Conservation (phyloP, 1,284 basidiomycete genomes). For the Ceratobasidium sp. region DNA sequence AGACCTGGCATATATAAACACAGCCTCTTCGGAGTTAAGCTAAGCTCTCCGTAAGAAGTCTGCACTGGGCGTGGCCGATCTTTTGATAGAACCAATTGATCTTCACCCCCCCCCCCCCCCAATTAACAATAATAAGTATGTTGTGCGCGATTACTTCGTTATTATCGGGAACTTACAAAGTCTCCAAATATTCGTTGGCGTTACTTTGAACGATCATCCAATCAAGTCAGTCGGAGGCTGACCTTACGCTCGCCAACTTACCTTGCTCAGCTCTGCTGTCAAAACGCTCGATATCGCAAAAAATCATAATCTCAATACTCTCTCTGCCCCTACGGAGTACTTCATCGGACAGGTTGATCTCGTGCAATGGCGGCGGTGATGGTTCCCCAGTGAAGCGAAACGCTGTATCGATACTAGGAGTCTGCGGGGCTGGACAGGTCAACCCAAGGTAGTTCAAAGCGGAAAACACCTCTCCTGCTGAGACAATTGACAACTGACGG, state of each 20-base stretch:
- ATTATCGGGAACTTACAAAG: not conserved
- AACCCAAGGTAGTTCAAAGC: not conserved
- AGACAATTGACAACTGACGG: not conserved
- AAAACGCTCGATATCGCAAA: not conserved
- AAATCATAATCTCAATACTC: not conserved
- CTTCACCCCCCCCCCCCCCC: too few relatives aligned
- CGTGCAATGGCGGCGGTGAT: not conserved
- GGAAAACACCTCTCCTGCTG: not conserved
- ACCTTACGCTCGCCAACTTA: not conserved
- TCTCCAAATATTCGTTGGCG: not conserved
- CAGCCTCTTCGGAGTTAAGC: not conserved
- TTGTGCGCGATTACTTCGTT: not conserved
- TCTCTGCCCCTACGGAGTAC: not conserved
- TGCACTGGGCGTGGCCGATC: not conserved
- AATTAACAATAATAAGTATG: too few relatives aligned
- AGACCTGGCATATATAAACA: slow-evolving; percentile 13
- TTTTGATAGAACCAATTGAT: not conserved
- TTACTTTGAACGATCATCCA: not conserved
- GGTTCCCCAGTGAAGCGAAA: not conserved
- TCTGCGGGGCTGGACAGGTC: too few relatives aligned
- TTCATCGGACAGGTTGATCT: not conserved
- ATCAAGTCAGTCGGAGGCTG: not conserved
- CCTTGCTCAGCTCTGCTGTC: not conserved
- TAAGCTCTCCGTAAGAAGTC: not conserved
- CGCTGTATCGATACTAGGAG: too few relatives aligned